Evolutionary conservation across 2,329 filamentous ascomycete species (phyloP).

Genomic region (Mycogone perniciosa): DNA sequence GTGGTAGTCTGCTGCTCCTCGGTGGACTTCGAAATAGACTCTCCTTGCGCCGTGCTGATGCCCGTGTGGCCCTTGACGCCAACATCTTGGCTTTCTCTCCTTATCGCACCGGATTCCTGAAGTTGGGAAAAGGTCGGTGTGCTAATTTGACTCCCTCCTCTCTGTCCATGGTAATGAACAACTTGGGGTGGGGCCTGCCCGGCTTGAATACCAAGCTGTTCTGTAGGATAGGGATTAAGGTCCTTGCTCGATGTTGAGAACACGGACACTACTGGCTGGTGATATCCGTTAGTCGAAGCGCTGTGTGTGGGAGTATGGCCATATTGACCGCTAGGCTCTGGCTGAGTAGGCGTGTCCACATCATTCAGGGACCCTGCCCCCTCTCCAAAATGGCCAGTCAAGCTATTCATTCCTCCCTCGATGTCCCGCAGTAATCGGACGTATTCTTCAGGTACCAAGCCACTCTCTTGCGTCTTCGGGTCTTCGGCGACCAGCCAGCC

Average conservation of each 20-base stretch:
- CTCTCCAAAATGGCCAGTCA: slow-evolving; percentile 56
- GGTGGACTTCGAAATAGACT: slow-evolving; percentile 16
- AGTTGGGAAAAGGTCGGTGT: slow-evolving; percentile 53
- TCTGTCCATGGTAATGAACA: slow-evolving; percentile 60
- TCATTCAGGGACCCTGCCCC: slow-evolving; percentile 48
- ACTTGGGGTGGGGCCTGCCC: slow-evolving; percentile 60
- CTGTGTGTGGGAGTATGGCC: slow-evolving; percentile 43
- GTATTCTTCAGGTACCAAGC: slow-evolving; percentile 93
- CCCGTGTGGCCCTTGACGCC: slow-evolving; percentile 34
- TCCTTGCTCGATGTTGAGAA: slow-evolving; percentile 67
- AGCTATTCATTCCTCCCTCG: slow-evolving; percentile 75
- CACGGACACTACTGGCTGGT: slow-evolving; percentile 60
- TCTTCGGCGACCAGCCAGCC: slow-evolving; percentile 97
- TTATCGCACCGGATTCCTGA: slow-evolving; percentile 40
- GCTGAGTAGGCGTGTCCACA: slow-evolving; percentile 54
- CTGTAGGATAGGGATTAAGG: slow-evolving; percentile 60
- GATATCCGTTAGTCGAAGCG: slow-evolving; percentile 54
- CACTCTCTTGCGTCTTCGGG: slow-evolving; percentile 87
- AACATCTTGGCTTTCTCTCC: slow-evolving; percentile 44
- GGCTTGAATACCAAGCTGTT: slow-evolving; percentile 55
- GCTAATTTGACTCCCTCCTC: slow-evolving; percentile 61
- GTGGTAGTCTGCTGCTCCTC: slow-evolving; percentile 13
- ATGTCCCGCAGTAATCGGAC: slow-evolving; percentile 89
- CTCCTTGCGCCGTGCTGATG: slow-evolving; percentile 32
- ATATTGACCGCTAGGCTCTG: slow-evolving; percentile 44